Percentiles rank a stretch among this genome's conserved stretches.
These are phyloP conservation scores for Elaeis guineensis DNA, from an alignment of 176 grass and related monocot genomes.

Conservation along the genomic window DNA sequence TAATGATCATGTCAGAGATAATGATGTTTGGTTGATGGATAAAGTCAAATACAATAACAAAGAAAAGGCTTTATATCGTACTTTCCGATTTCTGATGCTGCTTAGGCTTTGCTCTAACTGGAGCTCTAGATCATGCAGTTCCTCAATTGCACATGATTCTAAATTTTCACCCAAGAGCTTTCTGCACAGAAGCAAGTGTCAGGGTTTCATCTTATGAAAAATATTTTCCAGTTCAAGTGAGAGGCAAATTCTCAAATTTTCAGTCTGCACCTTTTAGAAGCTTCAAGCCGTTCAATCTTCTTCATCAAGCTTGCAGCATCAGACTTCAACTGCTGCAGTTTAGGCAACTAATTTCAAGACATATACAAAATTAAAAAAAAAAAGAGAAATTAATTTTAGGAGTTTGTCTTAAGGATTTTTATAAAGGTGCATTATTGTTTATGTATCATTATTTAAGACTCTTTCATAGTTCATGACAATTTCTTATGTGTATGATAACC, in stretches of 20 bases:
- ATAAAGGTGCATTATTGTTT: too few relatives aligned
- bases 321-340: slow-evolving; percentile 18
- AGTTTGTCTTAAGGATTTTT: too few relatives aligned
- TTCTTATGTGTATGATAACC: too few relatives aligned
- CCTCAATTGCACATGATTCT: slow-evolving; percentile 21
- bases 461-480: too few relatives aligned
- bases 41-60: too few relatives aligned
- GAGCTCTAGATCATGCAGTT: slow-evolving; percentile 22
- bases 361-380: too few relatives aligned
- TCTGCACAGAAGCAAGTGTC: slow-evolving; percentile 8
- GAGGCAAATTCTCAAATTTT: background rate
- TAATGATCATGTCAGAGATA: too few relatives aligned
- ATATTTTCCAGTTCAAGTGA: background rate
- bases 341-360: slow-evolving; percentile 6
- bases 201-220: background rate
- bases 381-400: too few relatives aligned
- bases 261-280: slow-evolving; percentile 17
- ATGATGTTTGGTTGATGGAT: too few relatives aligned
- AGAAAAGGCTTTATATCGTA: background rate
- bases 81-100: slow-evolving; percentile 29
- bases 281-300: slow-evolving; percentile 26
- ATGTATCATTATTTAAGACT: too few relatives aligned
- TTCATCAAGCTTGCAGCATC: slow-evolving; percentile 17
- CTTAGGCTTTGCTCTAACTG: slow-evolving; percentile 20
- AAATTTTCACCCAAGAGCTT: slow-evolving; percentile 29